Base-by-base conservation (phyloP, 140 eudicot genomes). In the Stevia rebaudiana region DNA sequence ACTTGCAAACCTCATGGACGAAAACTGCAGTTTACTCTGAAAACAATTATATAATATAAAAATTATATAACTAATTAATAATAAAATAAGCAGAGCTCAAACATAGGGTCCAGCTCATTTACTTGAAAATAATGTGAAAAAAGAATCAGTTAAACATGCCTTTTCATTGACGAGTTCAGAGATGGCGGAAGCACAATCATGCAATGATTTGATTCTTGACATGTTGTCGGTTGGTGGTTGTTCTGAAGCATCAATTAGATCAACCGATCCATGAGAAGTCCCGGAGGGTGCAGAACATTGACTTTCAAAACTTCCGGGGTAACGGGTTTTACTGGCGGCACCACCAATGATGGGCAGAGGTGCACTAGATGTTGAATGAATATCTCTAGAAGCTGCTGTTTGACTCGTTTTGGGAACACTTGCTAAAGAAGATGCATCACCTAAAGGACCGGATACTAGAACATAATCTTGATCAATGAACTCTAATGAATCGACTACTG, bases 381-480 rank as follows among this genome's bases (percentile, higher is more conserved):
- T 69, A 30, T 41, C 48, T 24, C 68, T 78, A 61, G 80, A 66
- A 61, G 78, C 72, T 28, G 78, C 74, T 22, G 63, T 56, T 49
- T 69, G 75, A 54, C 80, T 75, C 33, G 51, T 69, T 66, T 75
- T 84, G 56, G 86, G 61, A 43, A 69, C 86, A 80, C 76, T 72
- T 24, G 83, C 79, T 28, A 83, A 74, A 63, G 96, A 79, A 40
- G 89, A 79, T 18, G 78, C 42, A 42, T 85, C 96, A 49, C 74
- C 75, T 12, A 71, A 65, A 23, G 96, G 95, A 33, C 88, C 86
- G 39, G 95, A 82, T 17, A 92, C 98, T 57, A 92, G 70, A 56
- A 92, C 98, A 74, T 92, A 92, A 64, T 91, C 98, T 72, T 81
- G 98, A 69, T 76, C 95, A 61, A 82, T 74, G 47, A 84, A 88